phyloP scores from a whole-genome alignment of 129 eudicot species.

The Chrysanthemum makinoi region DNA sequence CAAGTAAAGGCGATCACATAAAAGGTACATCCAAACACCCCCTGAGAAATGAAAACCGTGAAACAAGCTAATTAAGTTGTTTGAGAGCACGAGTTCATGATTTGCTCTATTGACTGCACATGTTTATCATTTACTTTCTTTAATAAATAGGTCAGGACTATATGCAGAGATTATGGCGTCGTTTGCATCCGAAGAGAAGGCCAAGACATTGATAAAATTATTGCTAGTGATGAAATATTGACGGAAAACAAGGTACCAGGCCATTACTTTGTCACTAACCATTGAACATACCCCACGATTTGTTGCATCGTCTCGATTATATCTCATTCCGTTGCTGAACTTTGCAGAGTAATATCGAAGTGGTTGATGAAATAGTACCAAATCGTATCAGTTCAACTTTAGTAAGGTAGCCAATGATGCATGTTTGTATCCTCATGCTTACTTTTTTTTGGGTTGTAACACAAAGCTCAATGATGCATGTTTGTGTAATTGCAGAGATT shows the following conservation, averaged over 20 bases:
- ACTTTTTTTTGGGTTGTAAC: background rate
- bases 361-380: constrained; percentile 83
- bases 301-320: constrained; percentile 6
- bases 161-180: constrained; percentile 83
- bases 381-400: constrained; percentile 84
- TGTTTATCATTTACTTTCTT: background rate
- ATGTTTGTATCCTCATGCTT: background rate
- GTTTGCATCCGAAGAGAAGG: constrained; percentile 90
- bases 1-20: background rate
- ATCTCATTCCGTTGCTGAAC: background rate
- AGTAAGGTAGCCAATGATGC: constrained; percentile 56
- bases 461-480: constrained; percentile 1
- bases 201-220: constrained; percentile 70
- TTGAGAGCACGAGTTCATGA: constrained; percentile 1
- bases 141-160: constrained; percentile 46
- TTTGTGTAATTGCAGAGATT: constrained; percentile 46
- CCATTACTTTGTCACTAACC: background rate
- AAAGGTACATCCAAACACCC: background rate
- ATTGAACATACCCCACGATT: background rate
- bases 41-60: no score
- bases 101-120: constrained; percentile 3
- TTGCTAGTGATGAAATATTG: constrained; percentile 50
- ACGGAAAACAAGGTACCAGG: constrained; percentile 53
- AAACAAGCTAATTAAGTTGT: no score
- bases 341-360: constrained; percentile 65